Percentiles rank a stretch among this genome's conserved stretches.
Evolutionary conservation across 2,329 filamentous ascomycete genomes (phyloP).

Genomic region (Stachybotrys chartarum): DNA sequence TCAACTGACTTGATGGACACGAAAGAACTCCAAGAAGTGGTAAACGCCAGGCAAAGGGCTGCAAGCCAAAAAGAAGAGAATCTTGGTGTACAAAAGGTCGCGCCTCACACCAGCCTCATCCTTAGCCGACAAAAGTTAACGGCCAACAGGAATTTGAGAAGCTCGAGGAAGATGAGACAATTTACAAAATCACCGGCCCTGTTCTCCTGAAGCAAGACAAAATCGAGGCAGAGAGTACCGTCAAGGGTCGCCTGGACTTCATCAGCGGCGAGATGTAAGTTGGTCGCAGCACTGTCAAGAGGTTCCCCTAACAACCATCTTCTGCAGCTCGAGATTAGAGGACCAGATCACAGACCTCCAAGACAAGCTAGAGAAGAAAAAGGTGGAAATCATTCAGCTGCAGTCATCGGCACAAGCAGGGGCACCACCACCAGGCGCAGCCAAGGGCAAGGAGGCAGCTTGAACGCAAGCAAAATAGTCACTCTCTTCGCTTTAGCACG

Average conservation of each 20-base stretch:
- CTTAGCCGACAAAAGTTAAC: conserved; percentile 9
- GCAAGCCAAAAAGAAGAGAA: conserved; percentile 96
- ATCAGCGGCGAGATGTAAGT: conserved; percentile 89
- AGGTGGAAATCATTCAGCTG: conserved; percentile 50
- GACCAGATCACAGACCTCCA: conserved; percentile 47
- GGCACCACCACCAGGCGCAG: conserved; percentile 9
- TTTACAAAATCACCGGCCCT: conserved; percentile 93
- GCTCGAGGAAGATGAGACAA: conserved; percentile 73
- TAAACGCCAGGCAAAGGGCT: conserved; percentile 80
- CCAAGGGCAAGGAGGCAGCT: conserved; percentile 20
- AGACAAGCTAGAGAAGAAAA: conserved; percentile 51
- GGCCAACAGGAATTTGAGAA: conserved; percentile 66
- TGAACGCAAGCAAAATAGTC: conserved; percentile 4
- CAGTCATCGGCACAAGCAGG: conserved; percentile 43
- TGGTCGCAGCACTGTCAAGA: neutral
- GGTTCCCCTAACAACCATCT: too few species aligned
- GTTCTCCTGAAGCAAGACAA: conserved; percentile 93
- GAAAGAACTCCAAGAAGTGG: conserved; percentile 68
- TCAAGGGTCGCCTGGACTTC: conserved; percentile 84
- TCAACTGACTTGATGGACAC: neutral
- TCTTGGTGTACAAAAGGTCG: conserved; percentile 72
- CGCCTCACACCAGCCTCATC: conserved; percentile 3
- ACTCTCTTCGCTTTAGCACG: too few species aligned
- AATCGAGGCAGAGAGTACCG: conserved; percentile 80
- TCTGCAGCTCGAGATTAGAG: conserved; percentile 33